Evolutionary conservation across 768 basidiomycete genomes (phyloP), one percentile per base, ranked within the genome.

Genomic region (Suillus decipiens): DNA sequence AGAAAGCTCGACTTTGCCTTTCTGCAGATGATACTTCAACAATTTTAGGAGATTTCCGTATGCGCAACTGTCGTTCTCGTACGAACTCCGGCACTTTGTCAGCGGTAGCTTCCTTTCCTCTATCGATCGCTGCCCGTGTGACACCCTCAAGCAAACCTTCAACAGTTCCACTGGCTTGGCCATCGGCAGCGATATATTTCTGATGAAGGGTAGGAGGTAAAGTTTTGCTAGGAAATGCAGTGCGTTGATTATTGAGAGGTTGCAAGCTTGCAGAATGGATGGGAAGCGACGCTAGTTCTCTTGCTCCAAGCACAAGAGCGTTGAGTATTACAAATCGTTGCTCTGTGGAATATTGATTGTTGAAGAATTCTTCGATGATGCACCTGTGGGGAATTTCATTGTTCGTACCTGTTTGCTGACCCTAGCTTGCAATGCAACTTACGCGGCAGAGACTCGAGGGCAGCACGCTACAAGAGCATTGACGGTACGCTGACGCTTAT

Each of bases 361-460:
- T 89, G 79, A 99, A 99, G 75, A 95, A 96, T 70, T 97, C 93
- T 72, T 96, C 94, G 59, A 93, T 88, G 11, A 98, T 79, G 39
- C 86, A 82, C 3, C 96, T 97, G 70, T 11, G 61, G 53, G 39
- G 10, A 41, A 45, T 43, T 41, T 50, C 19, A 58, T 17, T n/a
- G n/a, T n/a, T n/a, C 22, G 36, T 22, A 22, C 7, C 9, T 33
- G 22, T 10, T 28, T 31, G 36, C 43, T 17, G 9, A 58, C 15
- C 4, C 45, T 11, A 22, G 5, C 39, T 33, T 14, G 19, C n/a
- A 7, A 42, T 14, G 22, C 41, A 41, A 63, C 95, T 70, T 72
- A 99, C 96, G 88, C 90, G 1, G 94, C 88, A 47, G 90, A 87
- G 61, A 86, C 87, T 33, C 79, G 78, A 2, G 97, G 97, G 63